Base-by-base conservation (phyloP, 148 eudicot genomes). In the Rhododendron williamsianum region DNA sequence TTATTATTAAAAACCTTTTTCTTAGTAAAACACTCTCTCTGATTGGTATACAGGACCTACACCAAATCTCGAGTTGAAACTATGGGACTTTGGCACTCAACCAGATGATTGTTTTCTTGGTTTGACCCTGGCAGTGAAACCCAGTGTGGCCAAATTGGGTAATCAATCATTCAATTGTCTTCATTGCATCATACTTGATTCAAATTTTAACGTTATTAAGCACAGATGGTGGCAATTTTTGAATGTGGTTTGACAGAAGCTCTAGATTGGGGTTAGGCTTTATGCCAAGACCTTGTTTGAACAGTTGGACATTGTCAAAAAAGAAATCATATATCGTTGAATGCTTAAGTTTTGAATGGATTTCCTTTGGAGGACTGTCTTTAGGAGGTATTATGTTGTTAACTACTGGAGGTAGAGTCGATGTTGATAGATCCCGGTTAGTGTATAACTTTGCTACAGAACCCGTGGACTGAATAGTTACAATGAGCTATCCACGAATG, bases 51-150 rank as follows among this genome's bases (percentile, higher is more conserved):
- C 93, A 94, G 96, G 92, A 84, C 77, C 87, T 81, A 88, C 89
- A 88, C 95, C 96, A 90, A 93, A 94, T 92, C 98, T 96, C 84
- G 98, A 96, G 86, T 90, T 96, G 89, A 94, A 93, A 90, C 91
- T 96, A 60, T 94, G 98, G 95, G 93, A 93, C 86, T 96, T 92
- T 49, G 92, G 94, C 86, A 85, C 90, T 84, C 89, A 91, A 89
- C 86, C 90, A 43, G 98, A 96, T 88, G 98, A 96, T 85, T 93
- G 96, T 88, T 96, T 90, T 86, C 95, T 96, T 88, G 96, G 98
- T 81, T 88, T 96, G 91, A 92, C 94, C 38, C 89, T 96, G 92
- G 98, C 93, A 33, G 94, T 96, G 86, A 93, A 94, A 72, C 94
- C 98, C 72, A 91, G 91, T 90, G 92, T 88, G 86, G 88, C 98